Evolutionary conservation across 192 early-diverging fungal species (phyloP), one percentile per base, ranked within the genome.

Genomic region (Backusella australiensis): DNA sequence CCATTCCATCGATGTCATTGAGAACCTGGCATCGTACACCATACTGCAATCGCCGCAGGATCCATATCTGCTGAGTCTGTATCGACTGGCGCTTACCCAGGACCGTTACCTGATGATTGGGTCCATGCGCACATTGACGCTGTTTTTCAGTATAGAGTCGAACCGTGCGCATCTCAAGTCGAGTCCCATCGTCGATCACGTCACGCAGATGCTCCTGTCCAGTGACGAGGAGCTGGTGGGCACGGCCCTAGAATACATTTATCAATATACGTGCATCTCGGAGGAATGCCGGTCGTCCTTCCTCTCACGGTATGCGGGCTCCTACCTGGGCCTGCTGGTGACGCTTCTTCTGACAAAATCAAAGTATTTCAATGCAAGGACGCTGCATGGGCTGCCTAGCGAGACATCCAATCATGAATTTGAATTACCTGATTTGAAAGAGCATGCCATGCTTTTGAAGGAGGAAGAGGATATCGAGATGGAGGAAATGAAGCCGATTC

Each of bases 181-280:
- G 5, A 72, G 85, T 29, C 66, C 75, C 0, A 75, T 87, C 14
- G 81, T 91, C 8, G 77, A 83, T 38, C 85, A 89, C 42, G 78
- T 90, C 65, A 75, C 89, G 12, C 84, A 89, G 73, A 80, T 93
- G 44, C 73, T 90, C 63, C 32, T 90, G 19, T 75, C 91, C 15
- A 74, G 65, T 19, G 88, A 89, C 63, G 93, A 94, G 38, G 91
- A 90, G 39, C 66, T 87, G 26, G 80, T 92, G 36, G 86, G 89
- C 7, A 81, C 88, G 0, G 82, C 79, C 74, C 71, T 92, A 70
- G 93, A 94, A 72, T 92, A 86, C 75, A 77, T 91, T 11, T 93
- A 93, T 75, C 82, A 89, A n/a, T 41, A 67, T 41, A 38, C 73
- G 0, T 29, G 34, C 8, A 38, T 66, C 7, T 67, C 59, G 3